These are phyloP conservation scores for Abrus pulchellus DNA, from an alignment of 306 rosid species.

Conservation along the genomic window DNA sequence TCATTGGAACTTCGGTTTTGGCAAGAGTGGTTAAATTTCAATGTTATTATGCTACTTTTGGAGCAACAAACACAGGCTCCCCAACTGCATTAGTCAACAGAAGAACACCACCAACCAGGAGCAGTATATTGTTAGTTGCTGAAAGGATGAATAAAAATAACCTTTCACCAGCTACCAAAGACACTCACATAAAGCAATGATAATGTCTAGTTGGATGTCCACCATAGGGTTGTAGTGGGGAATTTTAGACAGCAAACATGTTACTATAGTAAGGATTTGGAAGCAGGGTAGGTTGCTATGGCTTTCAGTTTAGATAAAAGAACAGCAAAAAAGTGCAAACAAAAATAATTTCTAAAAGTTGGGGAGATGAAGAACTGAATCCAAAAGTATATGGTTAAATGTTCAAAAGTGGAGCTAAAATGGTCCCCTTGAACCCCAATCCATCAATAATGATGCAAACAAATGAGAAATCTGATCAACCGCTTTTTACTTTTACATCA, in stretches of 20 bases:
- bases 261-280: constrained; percentile 21
- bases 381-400: neutral
- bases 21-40: neutral
- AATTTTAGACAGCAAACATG: constrained; percentile 20
- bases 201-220: neutral
- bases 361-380: neutral
- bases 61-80: constrained; percentile 26
- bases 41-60: constrained; percentile 19
- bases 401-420: neutral
- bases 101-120: constrained; percentile 19
- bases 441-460: constrained; percentile 27
- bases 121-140: constrained; percentile 24
- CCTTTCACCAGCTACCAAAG: constrained; percentile 29
- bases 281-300: neutral
- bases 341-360: neutral
- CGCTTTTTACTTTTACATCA: neutral
- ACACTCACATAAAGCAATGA: constrained; percentile 21
- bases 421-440: constrained; percentile 15
- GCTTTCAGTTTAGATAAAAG: constrained; percentile 1
- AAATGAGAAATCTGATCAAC: constrained; percentile 29
- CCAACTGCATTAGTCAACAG: constrained; percentile 43
- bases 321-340: constrained; percentile 6
- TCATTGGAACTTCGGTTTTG: neutral
- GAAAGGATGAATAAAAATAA: constrained; percentile 11
- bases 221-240: constrained; percentile 25